Conservation (phyloP, 2,329 filamentous ascomycete genomes). For the Neopestalotiopsis clavispora region DNA sequence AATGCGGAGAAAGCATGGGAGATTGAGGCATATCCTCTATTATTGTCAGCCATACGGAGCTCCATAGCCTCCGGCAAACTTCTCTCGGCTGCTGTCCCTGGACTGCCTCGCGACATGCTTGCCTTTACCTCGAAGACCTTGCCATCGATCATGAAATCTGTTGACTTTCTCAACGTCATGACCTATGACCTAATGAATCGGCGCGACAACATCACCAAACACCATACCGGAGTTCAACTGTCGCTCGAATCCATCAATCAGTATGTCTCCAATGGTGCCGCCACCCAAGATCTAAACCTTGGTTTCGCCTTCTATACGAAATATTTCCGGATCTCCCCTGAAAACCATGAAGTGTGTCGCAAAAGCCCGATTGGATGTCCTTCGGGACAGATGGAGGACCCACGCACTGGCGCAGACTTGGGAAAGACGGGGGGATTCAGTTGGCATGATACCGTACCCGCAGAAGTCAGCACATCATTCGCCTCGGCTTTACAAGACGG, state of each 20-base stretch:
- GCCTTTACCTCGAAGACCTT: constrained; percentile 64
- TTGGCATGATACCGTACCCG: constrained; percentile 34
- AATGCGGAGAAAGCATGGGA: constrained; percentile 65
- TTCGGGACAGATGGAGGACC: constrained; percentile 63
- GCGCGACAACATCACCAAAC: constrained; percentile 63
- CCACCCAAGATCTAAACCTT: constrained; percentile 62
- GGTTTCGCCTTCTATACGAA: constrained; percentile 74
- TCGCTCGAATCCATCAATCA: constrained; percentile 59
- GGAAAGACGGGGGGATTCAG: constrained; percentile 44
- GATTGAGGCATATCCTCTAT: constrained; percentile 64
- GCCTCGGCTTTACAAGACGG: constrained; percentile 28
- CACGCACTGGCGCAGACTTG: constrained; percentile 62
- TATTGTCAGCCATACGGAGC: constrained; percentile 62
- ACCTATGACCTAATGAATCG: constrained; percentile 77
- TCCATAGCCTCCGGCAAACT: constrained; percentile 62
- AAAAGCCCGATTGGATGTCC: constrained; percentile 60
- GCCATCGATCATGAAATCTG: constrained; percentile 60
- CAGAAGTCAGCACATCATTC: constrained; percentile 33
- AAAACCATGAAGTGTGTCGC: constrained; percentile 50
- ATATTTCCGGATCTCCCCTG: constrained; percentile 62
- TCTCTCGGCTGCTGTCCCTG: constrained; percentile 72
- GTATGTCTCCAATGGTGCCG: constrained; percentile 63
- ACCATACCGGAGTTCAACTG: constrained; percentile 61
- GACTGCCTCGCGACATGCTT: constrained; percentile 67
- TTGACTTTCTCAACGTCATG: constrained; percentile 76